Conservation (phyloP, 371 early-diverging fungal species). For the Funneliformis caledonium region DNA sequence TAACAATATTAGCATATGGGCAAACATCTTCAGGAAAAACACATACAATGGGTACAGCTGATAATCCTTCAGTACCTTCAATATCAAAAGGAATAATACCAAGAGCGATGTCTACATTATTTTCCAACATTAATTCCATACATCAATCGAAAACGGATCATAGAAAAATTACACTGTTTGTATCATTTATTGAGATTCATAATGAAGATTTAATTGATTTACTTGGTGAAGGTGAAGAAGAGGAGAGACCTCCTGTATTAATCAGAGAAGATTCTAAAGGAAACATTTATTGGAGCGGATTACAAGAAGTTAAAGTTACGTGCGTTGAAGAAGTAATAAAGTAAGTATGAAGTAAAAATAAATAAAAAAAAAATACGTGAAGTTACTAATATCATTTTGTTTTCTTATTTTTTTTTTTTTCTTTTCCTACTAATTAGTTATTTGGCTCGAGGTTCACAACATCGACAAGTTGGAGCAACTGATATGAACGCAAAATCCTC, state of each 20-base stretch:
- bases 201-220: constrained; percentile 95
- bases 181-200: constrained; percentile 91
- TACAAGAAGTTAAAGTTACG: constrained; percentile 77
- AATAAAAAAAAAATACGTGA: neutral
- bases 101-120: constrained; percentile 84
- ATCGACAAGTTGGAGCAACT: constrained; percentile 92
- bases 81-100: constrained; percentile 83
- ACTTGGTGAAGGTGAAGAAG: constrained; percentile 60
- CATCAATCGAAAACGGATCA: constrained; percentile 45
- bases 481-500: constrained; percentile 97
- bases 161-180: constrained; percentile 18
- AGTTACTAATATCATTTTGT: neutral
- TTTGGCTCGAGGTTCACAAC: constrained; percentile 77
- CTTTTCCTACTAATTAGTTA: constrained; percentile 47
- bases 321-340: constrained; percentile 79
- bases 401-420: neutral
- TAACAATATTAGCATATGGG: constrained; percentile 96
- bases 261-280: constrained; percentile 94
- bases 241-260: constrained; percentile 67
- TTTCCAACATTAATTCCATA: constrained; percentile 53
- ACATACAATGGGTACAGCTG: constrained; percentile 95
- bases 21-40: constrained; percentile 98
- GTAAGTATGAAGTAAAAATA: constrained; percentile 43
- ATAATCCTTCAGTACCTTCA: neutral
- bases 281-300: constrained; percentile 87